phyloP scores from a whole-genome alignment of 495 filamentous ascomycete species.

The Aspergillus biplanus region DNA sequence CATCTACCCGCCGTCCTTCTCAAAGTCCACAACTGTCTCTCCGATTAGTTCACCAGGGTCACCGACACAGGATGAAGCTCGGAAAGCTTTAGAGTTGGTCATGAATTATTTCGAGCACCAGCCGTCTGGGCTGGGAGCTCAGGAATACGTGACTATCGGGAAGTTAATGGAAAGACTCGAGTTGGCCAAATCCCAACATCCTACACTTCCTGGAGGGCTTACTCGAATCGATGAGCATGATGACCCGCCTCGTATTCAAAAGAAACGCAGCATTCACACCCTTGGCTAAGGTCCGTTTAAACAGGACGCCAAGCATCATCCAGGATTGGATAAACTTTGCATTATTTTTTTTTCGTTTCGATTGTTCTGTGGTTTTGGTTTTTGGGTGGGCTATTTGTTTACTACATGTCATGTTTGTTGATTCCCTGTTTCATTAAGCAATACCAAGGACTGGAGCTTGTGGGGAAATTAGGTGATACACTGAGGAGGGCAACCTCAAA shows the following conservation, averaged over 20 bases:
- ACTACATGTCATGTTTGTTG: constrained; percentile 21
- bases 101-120: constrained; percentile 83
- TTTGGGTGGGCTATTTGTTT: constrained; percentile 28
- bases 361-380: constrained; percentile 20
- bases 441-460: constrained; percentile 5
- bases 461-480: constrained; percentile 23
- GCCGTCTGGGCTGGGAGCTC: constrained; percentile 66
- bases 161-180: constrained; percentile 89
- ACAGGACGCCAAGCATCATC: not conserved
- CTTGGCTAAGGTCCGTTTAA: constrained; percentile 28
- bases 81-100: constrained; percentile 80
- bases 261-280: constrained; percentile 60
- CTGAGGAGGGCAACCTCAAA: constrained; percentile 32
- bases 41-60: constrained; percentile 53
- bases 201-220: constrained; percentile 66
- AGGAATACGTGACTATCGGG: constrained; percentile 81
- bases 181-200: constrained; percentile 60
- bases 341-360: constrained; percentile 13
- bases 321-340: not conserved
- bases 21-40: constrained; percentile 42
- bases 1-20: constrained; percentile 51
- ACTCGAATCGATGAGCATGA: constrained; percentile 63
- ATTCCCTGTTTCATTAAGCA: constrained; percentile 28
- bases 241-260: constrained; percentile 40
- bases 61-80: constrained; percentile 88